Evolutionary conservation across 495 filamentous ascomycete genomes (phyloP).

Genomic region (Umbilicaria muhlenbergii): DNA sequence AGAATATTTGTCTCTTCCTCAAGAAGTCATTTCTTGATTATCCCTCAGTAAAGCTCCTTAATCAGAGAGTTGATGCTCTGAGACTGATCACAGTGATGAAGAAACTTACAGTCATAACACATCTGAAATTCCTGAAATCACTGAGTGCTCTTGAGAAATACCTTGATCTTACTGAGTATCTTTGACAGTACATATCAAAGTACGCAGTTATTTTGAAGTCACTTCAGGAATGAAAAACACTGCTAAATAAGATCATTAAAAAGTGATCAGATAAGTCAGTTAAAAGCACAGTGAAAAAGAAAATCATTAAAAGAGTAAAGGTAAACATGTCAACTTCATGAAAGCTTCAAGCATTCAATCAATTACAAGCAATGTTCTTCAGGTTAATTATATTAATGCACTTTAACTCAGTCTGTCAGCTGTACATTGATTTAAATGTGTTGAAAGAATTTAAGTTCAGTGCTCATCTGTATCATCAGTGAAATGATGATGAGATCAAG

Average conservation of each 20-base stretch:
- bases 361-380: no score
- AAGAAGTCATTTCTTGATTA: constrained; percentile 6
- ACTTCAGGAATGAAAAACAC: neutral
- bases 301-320: neutral
- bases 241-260: neutral
- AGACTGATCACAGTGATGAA: neutral
- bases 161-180: constrained; percentile 1
- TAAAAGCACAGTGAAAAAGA: neutral
- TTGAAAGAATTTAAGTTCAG: no score
- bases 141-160: neutral
- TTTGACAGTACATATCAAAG: neutral
- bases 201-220: neutral
- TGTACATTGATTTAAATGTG: no score
- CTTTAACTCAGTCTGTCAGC: no score
- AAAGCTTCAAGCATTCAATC: no score
- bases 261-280: neutral
- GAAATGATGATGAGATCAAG: neutral
- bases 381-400: no score
- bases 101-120: neutral
- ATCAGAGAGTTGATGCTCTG: constrained; percentile 5
- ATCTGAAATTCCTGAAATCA: neutral
- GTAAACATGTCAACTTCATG: neutral
- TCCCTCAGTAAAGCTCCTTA: constrained; percentile 4
- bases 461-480: neutral
- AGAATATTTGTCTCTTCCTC: neutral